Evolutionary conservation across 2,329 filamentous ascomycete species (phyloP).

Genomic region (Fusarium pseudonygamai): DNA sequence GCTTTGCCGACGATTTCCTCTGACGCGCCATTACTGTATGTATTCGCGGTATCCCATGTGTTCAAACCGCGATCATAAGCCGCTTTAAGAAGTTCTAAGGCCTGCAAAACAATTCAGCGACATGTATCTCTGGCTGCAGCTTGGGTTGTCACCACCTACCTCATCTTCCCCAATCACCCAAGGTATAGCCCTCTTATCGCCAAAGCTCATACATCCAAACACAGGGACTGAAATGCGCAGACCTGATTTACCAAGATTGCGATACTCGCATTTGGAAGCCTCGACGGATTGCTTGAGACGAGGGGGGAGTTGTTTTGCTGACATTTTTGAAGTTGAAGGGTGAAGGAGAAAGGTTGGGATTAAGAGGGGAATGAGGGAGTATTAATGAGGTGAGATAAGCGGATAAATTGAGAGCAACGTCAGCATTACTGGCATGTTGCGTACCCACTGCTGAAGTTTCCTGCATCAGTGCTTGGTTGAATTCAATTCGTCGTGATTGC

Average conservation of each 20-base stretch:
- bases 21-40: slow-evolving; percentile 18
- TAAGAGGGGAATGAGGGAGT: background rate
- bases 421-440: slow-evolving; percentile 7
- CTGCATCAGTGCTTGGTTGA: background rate
- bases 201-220: slow-evolving; percentile 34
- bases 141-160: background rate
- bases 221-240: slow-evolving; percentile 17
- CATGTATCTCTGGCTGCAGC: rapidly evolving
- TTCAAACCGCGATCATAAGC: slow-evolving; percentile 33
- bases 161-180: slow-evolving; percentile 31
- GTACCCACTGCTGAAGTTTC: slow-evolving; percentile 7
- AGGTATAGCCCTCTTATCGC: slow-evolving; percentile 15
- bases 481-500: background rate
- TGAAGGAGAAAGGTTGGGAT: too few species aligned
- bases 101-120: background rate
- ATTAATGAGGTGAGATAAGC: background rate
- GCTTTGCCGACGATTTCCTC: slow-evolving; percentile 33
- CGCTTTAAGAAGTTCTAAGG: slow-evolving; percentile 22
- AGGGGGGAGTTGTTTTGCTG: slow-evolving; percentile 8
- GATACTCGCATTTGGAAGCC: slow-evolving; percentile 31
- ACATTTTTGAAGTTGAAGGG: background rate
- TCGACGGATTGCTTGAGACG: slow-evolving; percentile 22
- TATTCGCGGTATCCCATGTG: slow-evolving; percentile 31
- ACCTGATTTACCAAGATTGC: slow-evolving; percentile 15
- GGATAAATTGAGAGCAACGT: slow-evolving; percentile 8